Conservation (phyloP, 2,329 filamentous ascomycete species). For the Xenoacremonium recifei region DNA sequence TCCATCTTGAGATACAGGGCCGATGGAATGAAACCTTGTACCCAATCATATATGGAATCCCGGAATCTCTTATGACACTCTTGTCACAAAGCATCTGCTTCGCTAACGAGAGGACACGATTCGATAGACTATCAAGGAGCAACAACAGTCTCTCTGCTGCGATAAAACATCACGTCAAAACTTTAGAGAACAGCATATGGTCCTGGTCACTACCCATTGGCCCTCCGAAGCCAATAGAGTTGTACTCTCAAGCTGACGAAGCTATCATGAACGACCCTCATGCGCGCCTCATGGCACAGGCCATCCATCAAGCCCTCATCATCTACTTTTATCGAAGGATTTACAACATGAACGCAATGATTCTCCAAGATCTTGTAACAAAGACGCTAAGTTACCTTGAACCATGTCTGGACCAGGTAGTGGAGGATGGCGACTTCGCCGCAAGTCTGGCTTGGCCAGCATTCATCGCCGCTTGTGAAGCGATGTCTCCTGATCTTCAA, state of each 20-base stretch:
- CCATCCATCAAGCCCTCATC: constrained; percentile 40
- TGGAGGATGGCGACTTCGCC: constrained; percentile 35
- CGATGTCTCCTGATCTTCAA: constrained; percentile 34
- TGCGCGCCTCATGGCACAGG: constrained; percentile 22
- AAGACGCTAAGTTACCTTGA: constrained; percentile 36
- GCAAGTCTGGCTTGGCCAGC: constrained; percentile 41
- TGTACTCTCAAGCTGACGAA: background rate
- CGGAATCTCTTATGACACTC: constrained; percentile 39
- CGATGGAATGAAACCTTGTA: constrained; percentile 40
- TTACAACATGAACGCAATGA: constrained; percentile 33
- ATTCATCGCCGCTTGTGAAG: constrained; percentile 43
- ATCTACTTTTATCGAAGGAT: constrained; percentile 47
- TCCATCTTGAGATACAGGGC: constrained; percentile 41
- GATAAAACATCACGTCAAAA: constrained; percentile 27
- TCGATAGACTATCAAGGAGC: constrained; percentile 20
- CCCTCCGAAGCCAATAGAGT: constrained; percentile 7
- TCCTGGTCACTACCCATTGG: constrained; percentile 21
- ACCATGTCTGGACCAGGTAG: constrained; percentile 29
- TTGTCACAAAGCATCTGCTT: constrained; percentile 41
- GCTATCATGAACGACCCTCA: constrained; percentile 21
- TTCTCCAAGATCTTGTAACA: constrained; percentile 37
- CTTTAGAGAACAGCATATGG: constrained; percentile 31
- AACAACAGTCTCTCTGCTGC: constrained; percentile 25
- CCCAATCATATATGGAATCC: constrained; percentile 43
- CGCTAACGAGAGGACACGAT: constrained; percentile 38